Base-by-base conservation (phyloP, 495 filamentous ascomycete species). In the Aspergillus sclerotiicarbonarius region DNA sequence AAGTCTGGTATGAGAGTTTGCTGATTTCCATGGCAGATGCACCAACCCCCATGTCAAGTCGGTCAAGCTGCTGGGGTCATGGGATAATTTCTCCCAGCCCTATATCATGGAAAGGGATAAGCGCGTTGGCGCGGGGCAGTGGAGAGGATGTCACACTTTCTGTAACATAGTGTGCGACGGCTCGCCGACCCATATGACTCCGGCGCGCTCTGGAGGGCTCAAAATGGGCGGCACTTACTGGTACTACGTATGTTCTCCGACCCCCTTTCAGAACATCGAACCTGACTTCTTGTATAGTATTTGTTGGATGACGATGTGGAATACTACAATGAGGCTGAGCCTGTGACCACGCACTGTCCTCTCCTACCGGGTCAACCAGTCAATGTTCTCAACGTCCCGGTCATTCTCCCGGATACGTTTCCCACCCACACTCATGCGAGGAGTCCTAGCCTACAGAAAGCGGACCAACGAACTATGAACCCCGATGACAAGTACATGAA, bases 191-290 rank as follows among this genome's bases (percentile, higher is more conserved):
- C 71, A 78, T 44, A 72, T 76, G 45, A 73, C 71, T 12, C 71
- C 79, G 43, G 84, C 84, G 64, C 83, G 91, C 54, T 80, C 81
- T 32, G 92, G 91, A 30, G 92, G 87, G 20, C 79, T 96, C 55
- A 94, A 89, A 71, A 94, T 94, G 89, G 92, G 91, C 29, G 85
- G 85, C n/a, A 91, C 85, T 8, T 96, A 96, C 73, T 96, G 92
- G 82, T 96, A 95, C 76, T 96, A 92, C 74, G 91, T 94, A 73
- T 74, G 90, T 68, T 44, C 25, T 13, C 50, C 12, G 51, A 8
- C 32, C 21, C n/a, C 16, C 31, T 29, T 32, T 47, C n/a, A 25
- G 2, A 30, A 48, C 33, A 12, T 32, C 25, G 16, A 41, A 7
- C 56, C 65, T 66, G 41, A 70, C 58, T 8, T 52, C 54, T 25